A percentile compares a stretch with the other conserved stretches of the same genome.
phyloP scores from a whole-genome alignment of 192 early-diverging fungal genomes.

The Phlyctochytrium planicorne region DNA sequence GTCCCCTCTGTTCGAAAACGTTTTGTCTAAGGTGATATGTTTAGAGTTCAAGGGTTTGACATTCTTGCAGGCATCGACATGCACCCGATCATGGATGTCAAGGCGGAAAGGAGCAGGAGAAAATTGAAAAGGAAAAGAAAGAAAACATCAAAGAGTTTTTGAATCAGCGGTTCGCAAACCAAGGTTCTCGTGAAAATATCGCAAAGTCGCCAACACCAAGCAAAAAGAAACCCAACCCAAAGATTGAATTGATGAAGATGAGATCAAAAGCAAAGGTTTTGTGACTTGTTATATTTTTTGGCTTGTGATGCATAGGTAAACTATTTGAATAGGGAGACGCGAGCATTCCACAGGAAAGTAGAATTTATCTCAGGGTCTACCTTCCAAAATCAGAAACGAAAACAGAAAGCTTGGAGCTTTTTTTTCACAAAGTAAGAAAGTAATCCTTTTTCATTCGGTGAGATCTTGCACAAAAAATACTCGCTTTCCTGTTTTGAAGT shows the following conservation, averaged over 20 bases:
- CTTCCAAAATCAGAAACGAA: conserved; percentile 11
- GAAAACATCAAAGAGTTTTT: conserved; percentile 18
- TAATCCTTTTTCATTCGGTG: too few species aligned
- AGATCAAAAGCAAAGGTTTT: conserved; percentile 24
- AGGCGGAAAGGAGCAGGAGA: background rate
- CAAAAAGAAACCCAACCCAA: conserved; percentile 21
- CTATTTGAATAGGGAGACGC: conserved; percentile 14
- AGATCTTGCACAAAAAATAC: too few species aligned
- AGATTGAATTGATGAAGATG: conserved; percentile 30
- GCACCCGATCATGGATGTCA: conserved; percentile 15
- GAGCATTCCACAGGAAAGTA: conserved; percentile 10
- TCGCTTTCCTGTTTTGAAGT: too few species aligned
- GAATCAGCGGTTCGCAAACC: background rate
- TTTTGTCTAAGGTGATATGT: conserved; percentile 12
- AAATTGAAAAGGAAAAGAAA: conserved; percentile 6
- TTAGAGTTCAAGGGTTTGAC: background rate
- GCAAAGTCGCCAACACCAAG: background rate
- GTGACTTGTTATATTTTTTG: conserved; percentile 1
- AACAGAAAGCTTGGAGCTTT: conserved; percentile 5
- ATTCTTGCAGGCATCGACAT: conserved; percentile 14
- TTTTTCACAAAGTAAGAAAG: conserved; percentile 28
- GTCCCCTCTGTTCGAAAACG: background rate
- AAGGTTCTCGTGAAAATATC: background rate
- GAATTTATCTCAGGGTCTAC: conserved; percentile 19
- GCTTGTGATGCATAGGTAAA: background rate